A percentile compares a stretch with the other conserved stretches of the same genome.
Evolutionary conservation across 495 filamentous ascomycete genomes (phyloP).

Genomic region (Pyronema domesticum): DNA sequence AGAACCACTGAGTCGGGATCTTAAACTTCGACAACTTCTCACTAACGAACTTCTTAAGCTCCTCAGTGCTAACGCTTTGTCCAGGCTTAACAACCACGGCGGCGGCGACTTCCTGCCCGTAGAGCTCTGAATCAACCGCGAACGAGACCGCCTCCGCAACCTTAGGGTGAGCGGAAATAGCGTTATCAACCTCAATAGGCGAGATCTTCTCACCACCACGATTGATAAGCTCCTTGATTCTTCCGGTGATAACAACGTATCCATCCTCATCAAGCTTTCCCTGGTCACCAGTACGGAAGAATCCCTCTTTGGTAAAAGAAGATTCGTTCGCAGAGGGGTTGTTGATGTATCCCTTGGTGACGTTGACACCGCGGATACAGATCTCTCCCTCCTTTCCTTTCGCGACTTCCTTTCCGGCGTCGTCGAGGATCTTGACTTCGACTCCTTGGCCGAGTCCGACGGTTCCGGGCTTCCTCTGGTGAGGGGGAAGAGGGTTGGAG

Average conservation of each 20-base stretch:
- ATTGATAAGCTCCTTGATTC: conserved; percentile 75
- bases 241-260: conserved; percentile 58
- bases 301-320: conserved; percentile 51
- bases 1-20: conserved; percentile 68
- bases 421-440: conserved; percentile 56
- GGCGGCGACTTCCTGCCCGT: conserved; percentile 64
- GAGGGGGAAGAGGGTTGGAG: conserved; percentile 61
- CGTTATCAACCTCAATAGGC: conserved; percentile 71
- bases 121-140: conserved; percentile 55
- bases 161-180: conserved; percentile 45
- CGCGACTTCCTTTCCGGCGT: conserved; percentile 40
- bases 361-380: conserved; percentile 59
- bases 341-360: conserved; percentile 69
- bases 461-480: conserved; percentile 53
- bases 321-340: conserved; percentile 52
- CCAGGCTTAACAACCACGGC: conserved; percentile 57
- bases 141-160: conserved; percentile 67
- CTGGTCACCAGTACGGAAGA: conserved; percentile 74
- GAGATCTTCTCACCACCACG: conserved; percentile 71
- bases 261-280: conserved; percentile 56
- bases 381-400: conserved; percentile 58
- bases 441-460: conserved; percentile 69
- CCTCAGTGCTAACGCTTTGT: conserved; percentile 32
- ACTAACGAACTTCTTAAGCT: conserved; percentile 47
- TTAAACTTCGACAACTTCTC: conserved; percentile 63